Conservation (phyloP, 1,139 yeast genomes). For the Debaryomyces fabryi region DNA sequence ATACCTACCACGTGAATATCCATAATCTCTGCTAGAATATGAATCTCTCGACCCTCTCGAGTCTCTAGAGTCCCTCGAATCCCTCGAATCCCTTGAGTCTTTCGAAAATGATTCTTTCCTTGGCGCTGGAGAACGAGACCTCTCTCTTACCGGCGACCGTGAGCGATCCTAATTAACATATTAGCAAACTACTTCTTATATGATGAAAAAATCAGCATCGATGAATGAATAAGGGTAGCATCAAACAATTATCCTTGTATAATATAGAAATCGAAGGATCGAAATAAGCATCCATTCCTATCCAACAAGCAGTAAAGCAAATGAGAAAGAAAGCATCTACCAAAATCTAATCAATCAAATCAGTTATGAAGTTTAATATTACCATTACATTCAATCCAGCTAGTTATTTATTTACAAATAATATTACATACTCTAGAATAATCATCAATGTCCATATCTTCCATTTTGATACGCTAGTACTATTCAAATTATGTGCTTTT, state of each 20-base stretch:
- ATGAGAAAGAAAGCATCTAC: conserved; percentile 4
- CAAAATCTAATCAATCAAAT: neutral
- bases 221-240: conserved; percentile 11
- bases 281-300: neutral
- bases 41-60: conserved; percentile 17
- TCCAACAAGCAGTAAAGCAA: conserved; percentile 3
- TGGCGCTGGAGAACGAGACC: conserved; percentile 32
- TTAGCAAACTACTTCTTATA: conserved; percentile 21
- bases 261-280: neutral
- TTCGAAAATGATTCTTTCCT: conserved; percentile 15
- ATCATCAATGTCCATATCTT: conserved; percentile 59
- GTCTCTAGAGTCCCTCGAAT: conserved; percentile 9
- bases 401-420: conserved; percentile 6
- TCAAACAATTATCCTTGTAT: neutral
- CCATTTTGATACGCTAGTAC: conserved; percentile 28
- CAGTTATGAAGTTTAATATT: conserved; percentile 5
- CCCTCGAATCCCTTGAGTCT: neutral
- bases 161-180: conserved; percentile 45
- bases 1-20: conserved; percentile 22
- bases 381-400: conserved; percentile 8
- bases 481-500: neutral
- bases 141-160: conserved; percentile 48
- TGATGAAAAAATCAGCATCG: conserved; percentile 2
- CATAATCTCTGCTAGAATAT: conserved; percentile 26
- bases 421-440: conserved; percentile 51